Evolutionary conservation across 768 basidiomycete genomes (phyloP).

Genomic region (Leccinum olivaceopallidum): DNA sequence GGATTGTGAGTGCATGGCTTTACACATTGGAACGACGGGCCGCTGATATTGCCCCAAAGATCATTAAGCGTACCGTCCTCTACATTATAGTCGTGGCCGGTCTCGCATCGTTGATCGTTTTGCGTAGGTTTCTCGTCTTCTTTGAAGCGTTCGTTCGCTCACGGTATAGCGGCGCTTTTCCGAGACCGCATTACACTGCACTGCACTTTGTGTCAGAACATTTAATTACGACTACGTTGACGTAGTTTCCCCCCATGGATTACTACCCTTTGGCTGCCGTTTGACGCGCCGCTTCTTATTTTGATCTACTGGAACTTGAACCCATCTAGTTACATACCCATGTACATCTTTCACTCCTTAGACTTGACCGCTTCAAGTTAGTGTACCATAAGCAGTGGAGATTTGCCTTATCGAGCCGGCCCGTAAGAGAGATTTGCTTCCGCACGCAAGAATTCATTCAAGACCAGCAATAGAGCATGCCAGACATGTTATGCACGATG

Average conservation of each 20-base stretch:
- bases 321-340: no score
- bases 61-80: slow-evolving; percentile 83
- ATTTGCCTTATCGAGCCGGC: no score
- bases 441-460: no score
- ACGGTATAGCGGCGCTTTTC: slow-evolving; percentile 71
- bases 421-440: no score
- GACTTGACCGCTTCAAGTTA: no score
- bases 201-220: slow-evolving; percentile 84
- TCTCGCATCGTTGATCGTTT: slow-evolving; percentile 77
- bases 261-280: slow-evolving; percentile 1
- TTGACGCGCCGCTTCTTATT: slow-evolving; percentile 10
- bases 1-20: slow-evolving; percentile 61
- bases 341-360: no score
- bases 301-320: slow-evolving; percentile 17
- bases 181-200: slow-evolving; percentile 73
- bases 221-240: slow-evolving; percentile 52
- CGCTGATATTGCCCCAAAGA: slow-evolving; percentile 39
- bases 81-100: slow-evolving; percentile 76
- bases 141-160: slow-evolving; percentile 3
- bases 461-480: no score
- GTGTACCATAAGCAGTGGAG: no score
- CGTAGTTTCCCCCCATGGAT: slow-evolving; percentile 15
- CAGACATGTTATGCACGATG: no score
- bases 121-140: slow-evolving; percentile 57
- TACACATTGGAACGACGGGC: not conserved